Conservation (phyloP, 164 flowering plant genomes). For the Stephania japonica region DNA sequence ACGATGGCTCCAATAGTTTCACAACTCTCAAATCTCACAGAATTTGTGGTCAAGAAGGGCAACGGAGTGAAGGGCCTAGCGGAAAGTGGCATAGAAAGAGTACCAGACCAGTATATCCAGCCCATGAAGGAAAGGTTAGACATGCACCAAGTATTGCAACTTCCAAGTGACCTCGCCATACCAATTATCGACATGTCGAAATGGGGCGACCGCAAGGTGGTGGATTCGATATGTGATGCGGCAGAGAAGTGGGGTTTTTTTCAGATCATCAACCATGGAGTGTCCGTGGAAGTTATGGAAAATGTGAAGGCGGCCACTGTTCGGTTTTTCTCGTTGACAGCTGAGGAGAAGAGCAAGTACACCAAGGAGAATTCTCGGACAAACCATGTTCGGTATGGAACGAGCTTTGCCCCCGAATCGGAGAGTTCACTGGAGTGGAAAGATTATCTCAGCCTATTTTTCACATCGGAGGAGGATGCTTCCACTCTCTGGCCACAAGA, state of each 20-base stretch:
- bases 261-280: conserved; percentile 32
- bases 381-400: conserved; percentile 23
- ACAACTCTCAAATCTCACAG: background rate
- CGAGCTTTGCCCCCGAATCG: conserved; percentile 28
- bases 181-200: conserved; percentile 32
- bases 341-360: conserved; percentile 28
- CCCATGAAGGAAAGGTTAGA: conserved; percentile 17
- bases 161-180: conserved; percentile 13
- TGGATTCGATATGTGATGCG: conserved; percentile 24
- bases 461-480: conserved; percentile 28
- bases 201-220: conserved; percentile 17
- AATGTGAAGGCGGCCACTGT: conserved; percentile 21
- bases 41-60: conserved; percentile 10
- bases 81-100: conserved; percentile 8
- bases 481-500: conserved; percentile 36
- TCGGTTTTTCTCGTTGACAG: conserved; percentile 26
- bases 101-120: conserved; percentile 13
- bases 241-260: conserved; percentile 33
- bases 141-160: background rate
- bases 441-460: conserved; percentile 33
- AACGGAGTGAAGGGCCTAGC: conserved; percentile 13
- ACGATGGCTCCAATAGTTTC: conserved; percentile 8
- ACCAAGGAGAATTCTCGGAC: conserved; percentile 20
- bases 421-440: conserved; percentile 37
- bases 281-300: conserved; percentile 24